Percentiles rank a stretch among this genome's conserved stretches.
Conservation (phyloP, 495 filamentous ascomycete species). For the Hypoxylon intermedium region DNA sequence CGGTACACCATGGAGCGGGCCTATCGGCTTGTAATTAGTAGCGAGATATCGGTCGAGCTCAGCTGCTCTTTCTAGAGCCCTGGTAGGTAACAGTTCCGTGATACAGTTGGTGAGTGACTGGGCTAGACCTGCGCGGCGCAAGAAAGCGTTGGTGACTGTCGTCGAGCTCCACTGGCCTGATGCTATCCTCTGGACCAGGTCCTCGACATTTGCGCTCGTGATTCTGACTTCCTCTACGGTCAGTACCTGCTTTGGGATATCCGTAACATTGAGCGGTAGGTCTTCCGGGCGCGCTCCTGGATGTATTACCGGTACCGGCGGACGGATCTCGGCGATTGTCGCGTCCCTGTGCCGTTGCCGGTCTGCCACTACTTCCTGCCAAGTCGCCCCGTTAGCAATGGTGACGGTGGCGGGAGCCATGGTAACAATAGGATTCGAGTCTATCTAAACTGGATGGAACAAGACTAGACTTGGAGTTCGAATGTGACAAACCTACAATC, state of each 20-base stretch:
- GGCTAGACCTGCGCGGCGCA: slow-evolving; percentile 51
- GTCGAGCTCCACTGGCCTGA: slow-evolving; percentile 48
- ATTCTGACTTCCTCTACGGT: slow-evolving; percentile 59
- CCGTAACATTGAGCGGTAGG: slow-evolving; percentile 53
- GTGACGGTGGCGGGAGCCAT: slow-evolving; percentile 45
- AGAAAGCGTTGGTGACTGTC: slow-evolving; percentile 58
- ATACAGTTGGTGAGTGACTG: slow-evolving; percentile 61
- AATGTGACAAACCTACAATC: neutral
- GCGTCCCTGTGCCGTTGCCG: slow-evolving; percentile 54
- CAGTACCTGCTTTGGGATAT: slow-evolving; percentile 52
- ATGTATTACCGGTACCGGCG: slow-evolving; percentile 45
- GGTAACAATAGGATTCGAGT: neutral
- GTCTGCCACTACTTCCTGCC: slow-evolving; percentile 56
- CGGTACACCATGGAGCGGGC: slow-evolving; percentile 72
- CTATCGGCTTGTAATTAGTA: slow-evolving; percentile 58
- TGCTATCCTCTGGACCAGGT: slow-evolving; percentile 49
- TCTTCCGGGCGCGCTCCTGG: slow-evolving; percentile 35
- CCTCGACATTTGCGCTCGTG: slow-evolving; percentile 58
- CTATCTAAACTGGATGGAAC: neutral
- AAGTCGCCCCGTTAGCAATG: slow-evolving; percentile 47
- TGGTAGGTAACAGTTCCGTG: slow-evolving; percentile 69
- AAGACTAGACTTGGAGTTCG: neutral
- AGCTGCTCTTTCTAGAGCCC: slow-evolving; percentile 63
- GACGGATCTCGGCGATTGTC: slow-evolving; percentile 44
- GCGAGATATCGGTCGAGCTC: slow-evolving; percentile 62